Evolutionary conservation across 768 basidiomycete genomes (phyloP).

Genomic region (Amyloporia xantha): DNA sequence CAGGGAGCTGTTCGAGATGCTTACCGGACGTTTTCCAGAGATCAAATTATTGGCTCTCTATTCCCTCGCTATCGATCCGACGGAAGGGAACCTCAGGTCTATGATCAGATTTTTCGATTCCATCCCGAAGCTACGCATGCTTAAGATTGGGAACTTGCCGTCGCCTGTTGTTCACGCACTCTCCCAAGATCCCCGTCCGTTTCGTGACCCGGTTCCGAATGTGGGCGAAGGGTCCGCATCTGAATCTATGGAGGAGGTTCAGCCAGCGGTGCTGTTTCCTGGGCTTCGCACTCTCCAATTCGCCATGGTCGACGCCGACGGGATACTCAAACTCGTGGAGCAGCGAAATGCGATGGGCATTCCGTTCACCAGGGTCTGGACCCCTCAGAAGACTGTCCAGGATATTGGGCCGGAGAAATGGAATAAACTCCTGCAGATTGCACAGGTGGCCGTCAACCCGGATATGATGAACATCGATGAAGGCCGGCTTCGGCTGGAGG

Average conservation of each 20-base stretch:
- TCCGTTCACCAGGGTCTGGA: slow-evolving; percentile 35
- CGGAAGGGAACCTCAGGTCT: slow-evolving; percentile 17
- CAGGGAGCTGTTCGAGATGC: slow-evolving; percentile 40
- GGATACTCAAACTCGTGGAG: slow-evolving; percentile 31
- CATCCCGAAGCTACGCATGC: slow-evolving; percentile 42
- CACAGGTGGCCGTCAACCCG: background rate
- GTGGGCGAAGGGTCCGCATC: no score
- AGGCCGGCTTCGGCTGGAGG: background rate
- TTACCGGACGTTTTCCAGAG: slow-evolving; percentile 45
- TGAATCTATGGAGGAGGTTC: no score
- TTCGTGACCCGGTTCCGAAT: no score
- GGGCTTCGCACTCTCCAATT: slow-evolving; percentile 24
- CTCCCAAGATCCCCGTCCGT: slow-evolving; percentile 36
- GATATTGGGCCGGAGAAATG: background rate
- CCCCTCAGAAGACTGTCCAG: background rate
- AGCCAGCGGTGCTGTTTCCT: no score
- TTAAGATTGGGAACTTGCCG: slow-evolving; percentile 19
- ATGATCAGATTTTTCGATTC: slow-evolving; percentile 49
- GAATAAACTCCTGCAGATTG: slow-evolving; percentile 1
- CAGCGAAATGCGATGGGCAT: slow-evolving; percentile 32
- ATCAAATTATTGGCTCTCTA: slow-evolving; percentile 51
- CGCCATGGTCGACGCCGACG: slow-evolving; percentile 7
- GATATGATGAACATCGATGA: background rate
- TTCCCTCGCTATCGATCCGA: slow-evolving; percentile 31
- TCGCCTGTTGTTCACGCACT: slow-evolving; percentile 42